These are phyloP conservation scores for Blastomyces silverae DNA, from an alignment of 2,329 filamentous ascomycete genomes.

Conservation along the genomic window DNA sequence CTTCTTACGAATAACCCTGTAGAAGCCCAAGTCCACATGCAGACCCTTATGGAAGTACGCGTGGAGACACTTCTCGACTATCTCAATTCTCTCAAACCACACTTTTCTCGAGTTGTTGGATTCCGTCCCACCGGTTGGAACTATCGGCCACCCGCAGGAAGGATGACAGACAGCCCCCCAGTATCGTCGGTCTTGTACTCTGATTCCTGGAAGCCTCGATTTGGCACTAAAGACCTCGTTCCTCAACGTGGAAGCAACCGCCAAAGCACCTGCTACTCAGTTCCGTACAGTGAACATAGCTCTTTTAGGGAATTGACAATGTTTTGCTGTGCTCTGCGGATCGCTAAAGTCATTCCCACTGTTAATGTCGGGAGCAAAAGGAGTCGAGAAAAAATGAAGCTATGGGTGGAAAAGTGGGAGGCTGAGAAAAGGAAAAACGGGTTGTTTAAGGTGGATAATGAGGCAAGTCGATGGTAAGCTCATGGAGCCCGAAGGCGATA, in stretches of 20 bases:
- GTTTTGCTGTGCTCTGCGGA: constrained; percentile 80
- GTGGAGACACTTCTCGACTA: constrained; percentile 88
- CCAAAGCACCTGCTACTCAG: constrained; percentile 81
- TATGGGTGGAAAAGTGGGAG: constrained; percentile 59
- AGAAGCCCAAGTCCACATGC: constrained; percentile 96
- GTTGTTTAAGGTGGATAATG: constrained; percentile 44
- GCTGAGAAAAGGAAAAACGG: constrained; percentile 57
- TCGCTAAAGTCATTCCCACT: constrained; percentile 86
- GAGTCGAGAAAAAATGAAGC: constrained; percentile 59
- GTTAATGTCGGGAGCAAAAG: constrained; percentile 71
- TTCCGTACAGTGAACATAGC: constrained; percentile 93
- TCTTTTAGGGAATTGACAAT: constrained; percentile 90
- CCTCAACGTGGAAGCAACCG: constrained; percentile 77
- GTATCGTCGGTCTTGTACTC: constrained; percentile 60
- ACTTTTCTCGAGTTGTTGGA: constrained; percentile 80
- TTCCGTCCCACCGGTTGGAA: constrained; percentile 94
- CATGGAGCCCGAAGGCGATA: no score
- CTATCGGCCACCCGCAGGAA: constrained; percentile 64
- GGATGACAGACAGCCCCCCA: constrained; percentile 55
- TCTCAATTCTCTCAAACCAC: constrained; percentile 67
- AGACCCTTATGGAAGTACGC: constrained; percentile 87
- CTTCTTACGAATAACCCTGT: constrained; percentile 72
- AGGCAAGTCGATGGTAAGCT: constrained; percentile 25
- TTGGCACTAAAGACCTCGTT: constrained; percentile 62
- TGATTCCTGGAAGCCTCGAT: constrained; percentile 68